Percentiles rank a stretch among this genome's conserved stretches.
phyloP scores from a whole-genome alignment of 768 basidiomycete species.

The Termitomyces titanicus region DNA sequence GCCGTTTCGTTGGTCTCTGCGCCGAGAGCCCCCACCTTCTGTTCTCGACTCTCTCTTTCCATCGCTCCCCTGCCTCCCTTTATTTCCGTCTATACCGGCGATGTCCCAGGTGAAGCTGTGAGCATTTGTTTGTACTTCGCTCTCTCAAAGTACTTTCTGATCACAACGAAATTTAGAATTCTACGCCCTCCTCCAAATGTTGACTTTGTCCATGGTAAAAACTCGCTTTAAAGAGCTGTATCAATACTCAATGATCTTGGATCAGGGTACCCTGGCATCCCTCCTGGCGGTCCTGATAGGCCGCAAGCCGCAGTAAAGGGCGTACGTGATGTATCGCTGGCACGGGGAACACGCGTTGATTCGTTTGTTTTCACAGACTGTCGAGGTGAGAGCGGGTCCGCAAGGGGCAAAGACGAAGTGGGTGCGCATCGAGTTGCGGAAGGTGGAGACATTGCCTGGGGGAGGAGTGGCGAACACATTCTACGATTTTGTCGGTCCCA shows the following conservation, averaged over 20 bases:
- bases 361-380: slow-evolving; percentile 49
- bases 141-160: slow-evolving; percentile 4
- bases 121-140: slow-evolving; percentile 25
- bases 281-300: slow-evolving; percentile 69
- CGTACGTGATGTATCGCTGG: slow-evolving; percentile 42
- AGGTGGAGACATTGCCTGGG: slow-evolving; percentile 80
- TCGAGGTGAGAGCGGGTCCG: slow-evolving; percentile 77
- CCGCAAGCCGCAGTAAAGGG: slow-evolving; percentile 85
- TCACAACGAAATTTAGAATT: slow-evolving; percentile 41
- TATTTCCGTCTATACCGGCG: background rate
- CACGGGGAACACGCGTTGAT: slow-evolving; percentile 8
- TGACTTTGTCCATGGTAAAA: slow-evolving; percentile 78
- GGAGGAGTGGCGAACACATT: slow-evolving; percentile 68
- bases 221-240: background rate
- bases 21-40: background rate
- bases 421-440: slow-evolving; percentile 88
- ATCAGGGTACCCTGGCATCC: slow-evolving; percentile 81
- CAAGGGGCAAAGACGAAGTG: slow-evolving; percentile 87
- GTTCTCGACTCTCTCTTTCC: background rate
- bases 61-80: background rate
- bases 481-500: slow-evolving; percentile 77
- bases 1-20: slow-evolving; percentile 4
- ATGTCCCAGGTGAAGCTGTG: slow-evolving; percentile 48
- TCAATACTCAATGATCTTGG: slow-evolving; percentile 10
- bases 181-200: slow-evolving; percentile 86